These are phyloP conservation scores for Hortaea werneckii DNA, from an alignment of 2,329 filamentous ascomycete species.

Conservation along the genomic window DNA sequence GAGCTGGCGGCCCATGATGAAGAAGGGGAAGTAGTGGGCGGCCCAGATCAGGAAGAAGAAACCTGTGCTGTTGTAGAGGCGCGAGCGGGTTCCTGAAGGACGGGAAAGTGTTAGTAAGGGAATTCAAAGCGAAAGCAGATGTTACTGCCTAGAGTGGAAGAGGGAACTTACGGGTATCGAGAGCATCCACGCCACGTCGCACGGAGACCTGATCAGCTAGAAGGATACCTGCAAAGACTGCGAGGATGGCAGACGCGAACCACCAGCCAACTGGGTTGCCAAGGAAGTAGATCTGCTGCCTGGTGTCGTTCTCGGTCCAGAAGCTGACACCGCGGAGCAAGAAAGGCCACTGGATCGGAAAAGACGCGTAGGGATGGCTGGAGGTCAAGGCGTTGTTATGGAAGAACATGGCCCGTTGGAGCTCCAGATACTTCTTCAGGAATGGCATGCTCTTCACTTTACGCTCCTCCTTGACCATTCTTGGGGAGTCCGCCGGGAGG, in stretches of 20 bases:
- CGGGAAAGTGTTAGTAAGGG: not conserved
- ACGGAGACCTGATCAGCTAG: conserved; percentile 88
- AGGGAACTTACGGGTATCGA: conserved; percentile 72
- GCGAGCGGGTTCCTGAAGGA: conserved; percentile 66
- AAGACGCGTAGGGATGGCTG: conserved; percentile 90
- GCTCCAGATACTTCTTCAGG: conserved; percentile 87
- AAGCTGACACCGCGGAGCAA: conserved; percentile 94
- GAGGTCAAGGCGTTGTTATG: conserved; percentile 98
- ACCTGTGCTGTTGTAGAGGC: conserved; percentile 94
- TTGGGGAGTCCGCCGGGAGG: conserved; percentile 58
- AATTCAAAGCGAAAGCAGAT: not conserved
- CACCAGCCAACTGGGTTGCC: conserved; percentile 97
- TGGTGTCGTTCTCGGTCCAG: conserved; percentile 94
- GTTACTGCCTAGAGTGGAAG: not conserved
- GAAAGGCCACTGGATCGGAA: conserved; percentile 97
- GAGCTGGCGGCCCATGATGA: conserved; percentile 92
- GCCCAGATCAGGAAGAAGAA: conserved; percentile 99
- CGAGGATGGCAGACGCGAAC: conserved; percentile 83
- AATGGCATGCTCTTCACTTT: conserved; percentile 80
- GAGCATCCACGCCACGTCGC: conserved; percentile 81
- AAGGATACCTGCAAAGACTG: conserved; percentile 86
- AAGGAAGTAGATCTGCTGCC: conserved; percentile 96
- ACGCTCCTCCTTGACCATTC: conserved; percentile 64
- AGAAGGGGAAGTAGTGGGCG: conserved; percentile 95
- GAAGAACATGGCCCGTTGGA: conserved; percentile 97